Conservation (phyloP, 495 filamentous ascomycete genomes). For the Apodospora peruviana region DNA sequence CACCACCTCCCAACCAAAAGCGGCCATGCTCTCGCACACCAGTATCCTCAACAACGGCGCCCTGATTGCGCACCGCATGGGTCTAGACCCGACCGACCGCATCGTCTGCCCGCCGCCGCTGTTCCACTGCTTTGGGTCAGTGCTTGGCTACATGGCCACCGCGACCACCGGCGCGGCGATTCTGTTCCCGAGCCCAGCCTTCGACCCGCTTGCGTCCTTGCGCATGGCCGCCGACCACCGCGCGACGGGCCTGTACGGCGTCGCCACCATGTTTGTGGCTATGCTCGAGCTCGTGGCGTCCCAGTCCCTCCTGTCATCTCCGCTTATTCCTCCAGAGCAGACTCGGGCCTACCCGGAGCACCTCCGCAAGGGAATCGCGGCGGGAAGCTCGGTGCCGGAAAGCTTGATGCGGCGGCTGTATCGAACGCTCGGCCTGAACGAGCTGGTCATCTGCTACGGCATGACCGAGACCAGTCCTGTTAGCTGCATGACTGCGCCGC, state of each 20-base stretch:
- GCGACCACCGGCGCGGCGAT: constrained; percentile 81
- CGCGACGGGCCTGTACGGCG: constrained; percentile 85
- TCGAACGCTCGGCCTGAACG: constrained; percentile 66
- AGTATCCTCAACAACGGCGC: constrained; percentile 79
- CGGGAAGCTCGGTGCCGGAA: constrained; percentile 75
- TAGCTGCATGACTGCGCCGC: constrained; percentile 78
- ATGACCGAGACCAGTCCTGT: constrained; percentile 99
- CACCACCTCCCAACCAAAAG: constrained; percentile 86
- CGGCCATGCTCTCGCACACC: constrained; percentile 78
- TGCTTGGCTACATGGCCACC: constrained; percentile 91
- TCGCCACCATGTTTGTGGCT: constrained; percentile 95
- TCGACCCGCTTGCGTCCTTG: constrained; percentile 71
- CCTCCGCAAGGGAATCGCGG: constrained; percentile 86
- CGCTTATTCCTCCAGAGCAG: constrained; percentile 7
- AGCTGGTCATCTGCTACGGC: constrained; percentile 93
- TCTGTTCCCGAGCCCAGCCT: constrained; percentile 82
- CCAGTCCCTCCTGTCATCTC: constrained; percentile 25
- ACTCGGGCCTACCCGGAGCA: constrained; percentile 55
- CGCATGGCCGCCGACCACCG: constrained; percentile 65
- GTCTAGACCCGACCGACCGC: constrained; percentile 53
- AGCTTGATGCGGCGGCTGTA: constrained; percentile 81
- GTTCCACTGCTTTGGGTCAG: constrained; percentile 81
- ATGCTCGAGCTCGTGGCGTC: constrained; percentile 67
- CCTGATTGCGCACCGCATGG: constrained; percentile 65
- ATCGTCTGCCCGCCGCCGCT: constrained; percentile 67